phyloP scores from a whole-genome alignment of 202 grass and related monocot species.

The Cymbopogon flexuosus region DNA sequence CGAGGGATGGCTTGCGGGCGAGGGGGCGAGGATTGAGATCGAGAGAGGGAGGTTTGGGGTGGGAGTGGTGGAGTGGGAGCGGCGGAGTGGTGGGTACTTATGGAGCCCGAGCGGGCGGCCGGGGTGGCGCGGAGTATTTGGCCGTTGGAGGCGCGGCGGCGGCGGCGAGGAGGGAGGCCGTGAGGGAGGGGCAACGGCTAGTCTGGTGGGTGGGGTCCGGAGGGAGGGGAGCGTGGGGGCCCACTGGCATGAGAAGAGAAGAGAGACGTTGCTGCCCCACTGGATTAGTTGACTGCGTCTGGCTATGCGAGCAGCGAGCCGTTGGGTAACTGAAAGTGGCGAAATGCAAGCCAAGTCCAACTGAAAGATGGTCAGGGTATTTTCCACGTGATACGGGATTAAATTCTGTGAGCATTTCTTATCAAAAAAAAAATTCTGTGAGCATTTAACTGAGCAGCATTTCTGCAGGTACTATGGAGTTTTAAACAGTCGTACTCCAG shows the following conservation, averaged over 20 bases:
- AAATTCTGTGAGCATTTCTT: neutral
- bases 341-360: no score
- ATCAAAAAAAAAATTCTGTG: no score
- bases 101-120: neutral
- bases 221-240: neutral
- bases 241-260: neutral
- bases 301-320: neutral
- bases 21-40: neutral
- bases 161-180: neutral
- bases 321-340: neutral
- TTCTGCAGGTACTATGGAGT: neutral
- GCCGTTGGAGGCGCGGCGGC: constrained; percentile 42
- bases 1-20: neutral
- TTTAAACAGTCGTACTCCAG: neutral
- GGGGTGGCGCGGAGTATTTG: neutral
- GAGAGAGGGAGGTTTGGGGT: neutral
- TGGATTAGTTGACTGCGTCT: neutral
- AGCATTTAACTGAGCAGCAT: neutral
- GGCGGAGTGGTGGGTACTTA: constrained; percentile 15
- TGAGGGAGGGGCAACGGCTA: constrained; percentile 60
- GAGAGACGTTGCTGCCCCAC: constrained; percentile 9
- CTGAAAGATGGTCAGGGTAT: no score
- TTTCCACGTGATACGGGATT: neutral
- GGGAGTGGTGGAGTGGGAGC: neutral
- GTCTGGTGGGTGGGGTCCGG: constrained; percentile 19